Evolutionary conservation across 257 asterid genomes (phyloP).

Genomic region (Solanum chmielewskii): DNA sequence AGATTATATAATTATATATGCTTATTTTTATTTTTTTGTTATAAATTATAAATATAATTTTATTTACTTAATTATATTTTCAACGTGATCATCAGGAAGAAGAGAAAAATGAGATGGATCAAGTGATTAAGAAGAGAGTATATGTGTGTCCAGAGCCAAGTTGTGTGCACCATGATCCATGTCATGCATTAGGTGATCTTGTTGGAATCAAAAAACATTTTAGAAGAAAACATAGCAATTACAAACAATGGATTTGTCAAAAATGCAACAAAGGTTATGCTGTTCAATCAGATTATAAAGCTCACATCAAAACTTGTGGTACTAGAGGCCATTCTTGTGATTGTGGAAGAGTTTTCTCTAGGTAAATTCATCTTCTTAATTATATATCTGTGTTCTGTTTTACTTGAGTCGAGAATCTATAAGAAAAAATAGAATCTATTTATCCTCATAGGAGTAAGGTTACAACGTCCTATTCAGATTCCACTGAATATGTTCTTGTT

Average conservation of each 20-base stretch:
- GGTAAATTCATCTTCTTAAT: slow-evolving; percentile 4
- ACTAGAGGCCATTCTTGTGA: slow-evolving; percentile 41
- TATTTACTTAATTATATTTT: neutral
- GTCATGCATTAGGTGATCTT: slow-evolving; percentile 33
- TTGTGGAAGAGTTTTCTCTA: slow-evolving; percentile 38
- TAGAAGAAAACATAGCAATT: slow-evolving; percentile 26
- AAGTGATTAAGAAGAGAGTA: slow-evolving; percentile 9
- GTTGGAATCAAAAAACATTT: slow-evolving; percentile 37
- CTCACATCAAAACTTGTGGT: slow-evolving; percentile 40
- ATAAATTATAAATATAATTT: neutral
- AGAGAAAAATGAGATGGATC: slow-evolving; percentile 1
- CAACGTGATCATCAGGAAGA: neutral
- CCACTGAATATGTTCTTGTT: neutral
- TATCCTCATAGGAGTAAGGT: neutral
- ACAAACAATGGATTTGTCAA: slow-evolving; percentile 30
- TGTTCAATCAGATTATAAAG: slow-evolving; percentile 34
- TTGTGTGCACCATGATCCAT: slow-evolving; percentile 28
- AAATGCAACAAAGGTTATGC: slow-evolving; percentile 35
- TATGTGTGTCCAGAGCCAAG: slow-evolving; percentile 34
- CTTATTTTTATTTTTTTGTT: too few species aligned
- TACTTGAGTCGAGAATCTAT: neutral
- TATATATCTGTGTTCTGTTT: neutral
- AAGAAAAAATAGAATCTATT: neutral
- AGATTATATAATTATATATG: neutral
- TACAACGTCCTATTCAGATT: neutral